phyloP scores from a whole-genome alignment of 208 protist species.

The Herpetomonas samuelpessoai region DNA sequence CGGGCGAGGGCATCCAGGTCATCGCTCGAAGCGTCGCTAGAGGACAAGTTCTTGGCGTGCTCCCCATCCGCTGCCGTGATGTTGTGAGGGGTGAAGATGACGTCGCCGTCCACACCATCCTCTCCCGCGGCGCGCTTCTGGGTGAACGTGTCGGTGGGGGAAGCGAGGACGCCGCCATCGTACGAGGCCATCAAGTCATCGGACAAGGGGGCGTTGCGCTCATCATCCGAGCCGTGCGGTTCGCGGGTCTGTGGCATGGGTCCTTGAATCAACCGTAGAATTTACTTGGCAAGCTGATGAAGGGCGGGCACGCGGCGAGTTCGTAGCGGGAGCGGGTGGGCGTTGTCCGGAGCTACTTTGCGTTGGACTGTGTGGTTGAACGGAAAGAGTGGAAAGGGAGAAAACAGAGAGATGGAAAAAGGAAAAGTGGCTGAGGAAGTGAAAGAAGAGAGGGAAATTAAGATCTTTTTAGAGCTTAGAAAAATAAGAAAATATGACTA shows the following conservation, averaged over 20 bases:
- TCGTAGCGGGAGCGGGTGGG: no score
- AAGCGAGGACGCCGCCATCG: neutral
- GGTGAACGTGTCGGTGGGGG: neutral
- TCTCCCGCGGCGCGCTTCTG: neutral
- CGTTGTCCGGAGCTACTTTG: no score
- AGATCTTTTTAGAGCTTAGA: neutral
- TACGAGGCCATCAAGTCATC: conserved; percentile 8
- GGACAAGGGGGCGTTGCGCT: neutral
- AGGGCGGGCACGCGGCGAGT: no score
- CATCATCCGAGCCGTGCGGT: conserved; percentile 6
- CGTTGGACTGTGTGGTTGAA: neutral
- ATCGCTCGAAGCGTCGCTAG: conserved; percentile 1
- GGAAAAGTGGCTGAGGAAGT: neutral
- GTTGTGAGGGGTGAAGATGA: conserved; percentile 1
- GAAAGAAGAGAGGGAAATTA: conserved; percentile 3
- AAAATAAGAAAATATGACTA: conserved; percentile 4
- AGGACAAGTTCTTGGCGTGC: conserved; percentile 2
- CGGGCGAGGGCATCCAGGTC: conserved; percentile 2
- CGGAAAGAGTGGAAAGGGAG: neutral
- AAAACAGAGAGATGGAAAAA: conserved; percentile 8
- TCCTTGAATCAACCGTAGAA: no score
- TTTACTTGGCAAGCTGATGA: no score
- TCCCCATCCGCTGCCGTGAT: no score
- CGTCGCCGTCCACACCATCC: neutral
- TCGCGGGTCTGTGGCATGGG: neutral